Conservation (phyloP, 148 eudicot species). For the Polygonum maritimum region DNA sequence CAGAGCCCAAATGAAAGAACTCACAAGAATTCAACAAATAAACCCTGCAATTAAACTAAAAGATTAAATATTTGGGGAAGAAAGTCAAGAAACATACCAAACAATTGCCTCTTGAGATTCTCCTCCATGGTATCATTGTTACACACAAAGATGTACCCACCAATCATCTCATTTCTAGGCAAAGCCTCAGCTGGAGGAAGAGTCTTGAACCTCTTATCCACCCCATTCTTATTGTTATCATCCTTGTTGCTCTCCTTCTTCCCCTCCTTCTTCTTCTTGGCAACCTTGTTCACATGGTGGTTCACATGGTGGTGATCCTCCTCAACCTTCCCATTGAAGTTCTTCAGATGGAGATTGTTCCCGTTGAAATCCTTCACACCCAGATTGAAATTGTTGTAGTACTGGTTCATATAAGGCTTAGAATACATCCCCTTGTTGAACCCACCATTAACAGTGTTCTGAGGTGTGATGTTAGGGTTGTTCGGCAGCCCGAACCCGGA, state of each 20-base stretch:
- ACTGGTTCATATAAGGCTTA: slow-evolving; percentile 30
- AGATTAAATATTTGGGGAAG: neutral
- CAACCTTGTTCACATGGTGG: slow-evolving; percentile 19
- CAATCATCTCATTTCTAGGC: slow-evolving; percentile 79
- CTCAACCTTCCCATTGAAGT: slow-evolving; percentile 21
- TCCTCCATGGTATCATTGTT: slow-evolving; percentile 99
- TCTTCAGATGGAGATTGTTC: neutral
- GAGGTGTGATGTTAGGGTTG: neutral
- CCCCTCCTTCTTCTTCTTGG: slow-evolving; percentile 48
- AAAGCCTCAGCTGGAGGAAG: slow-evolving; percentile 78
- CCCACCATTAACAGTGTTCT: slow-evolving; percentile 56
- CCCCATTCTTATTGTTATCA: slow-evolving; percentile 29
- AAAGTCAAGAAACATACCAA: slow-evolving; percentile 49
- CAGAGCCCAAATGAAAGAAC: neutral
- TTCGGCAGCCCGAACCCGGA: slow-evolving; percentile 21
- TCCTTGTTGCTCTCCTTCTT: slow-evolving; percentile 22
- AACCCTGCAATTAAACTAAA: neutral
- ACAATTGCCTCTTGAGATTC: slow-evolving; percentile 77
- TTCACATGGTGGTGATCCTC: slow-evolving; percentile 15
- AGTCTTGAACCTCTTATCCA: slow-evolving; percentile 93
- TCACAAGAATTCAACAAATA: neutral
- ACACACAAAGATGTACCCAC: slow-evolving; percentile 96
- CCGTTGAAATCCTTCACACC: slow-evolving; percentile 19
- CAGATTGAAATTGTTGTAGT: slow-evolving; percentile 23
- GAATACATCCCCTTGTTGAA: slow-evolving; percentile 76